A percentile compares a stretch with the other conserved stretches of the same genome.
phyloP scores from a whole-genome alignment of 164 flowering plant species.

The Saururus chinensis region DNA sequence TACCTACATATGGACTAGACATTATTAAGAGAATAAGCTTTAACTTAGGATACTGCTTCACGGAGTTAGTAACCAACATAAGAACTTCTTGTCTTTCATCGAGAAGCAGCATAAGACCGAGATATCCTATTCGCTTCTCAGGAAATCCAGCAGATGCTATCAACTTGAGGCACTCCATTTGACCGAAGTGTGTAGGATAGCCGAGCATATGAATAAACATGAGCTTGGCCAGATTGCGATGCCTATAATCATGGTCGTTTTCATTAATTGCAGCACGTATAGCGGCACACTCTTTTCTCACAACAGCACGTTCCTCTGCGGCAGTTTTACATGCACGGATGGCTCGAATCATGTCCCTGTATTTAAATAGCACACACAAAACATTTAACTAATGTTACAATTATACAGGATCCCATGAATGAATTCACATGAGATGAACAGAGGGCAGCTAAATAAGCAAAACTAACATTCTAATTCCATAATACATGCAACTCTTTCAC shows the following conservation, averaged over 20 bases:
- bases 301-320: conserved; percentile 98
- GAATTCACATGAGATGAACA: too few relatives aligned
- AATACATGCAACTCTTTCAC: too few relatives aligned
- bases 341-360: conserved; percentile 98
- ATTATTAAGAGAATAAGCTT: background rate
- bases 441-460: too few relatives aligned
- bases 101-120: conserved; percentile 95
- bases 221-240: conserved; percentile 94
- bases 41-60: conserved; percentile 82
- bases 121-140: conserved; percentile 97
- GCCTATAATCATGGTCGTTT: conserved; percentile 85
- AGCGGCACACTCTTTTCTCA: conserved; percentile 95
- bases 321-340: conserved; percentile 99
- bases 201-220: conserved; percentile 99
- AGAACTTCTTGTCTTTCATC: conserved; percentile 99
- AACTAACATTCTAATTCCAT: too few relatives aligned
- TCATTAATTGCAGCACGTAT: conserved; percentile 93
- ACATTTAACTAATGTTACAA: too few relatives aligned
- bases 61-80: conserved; percentile 95
- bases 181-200: conserved; percentile 99
- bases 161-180: conserved; percentile 98
- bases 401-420: too few relatives aligned
- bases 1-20: background rate
- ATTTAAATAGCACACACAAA: conserved; percentile 2
- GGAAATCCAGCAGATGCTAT: conserved; percentile 98